Base-by-base conservation (phyloP, 495 filamentous ascomycete genomes). In the Venustampulla echinocandica region DNA sequence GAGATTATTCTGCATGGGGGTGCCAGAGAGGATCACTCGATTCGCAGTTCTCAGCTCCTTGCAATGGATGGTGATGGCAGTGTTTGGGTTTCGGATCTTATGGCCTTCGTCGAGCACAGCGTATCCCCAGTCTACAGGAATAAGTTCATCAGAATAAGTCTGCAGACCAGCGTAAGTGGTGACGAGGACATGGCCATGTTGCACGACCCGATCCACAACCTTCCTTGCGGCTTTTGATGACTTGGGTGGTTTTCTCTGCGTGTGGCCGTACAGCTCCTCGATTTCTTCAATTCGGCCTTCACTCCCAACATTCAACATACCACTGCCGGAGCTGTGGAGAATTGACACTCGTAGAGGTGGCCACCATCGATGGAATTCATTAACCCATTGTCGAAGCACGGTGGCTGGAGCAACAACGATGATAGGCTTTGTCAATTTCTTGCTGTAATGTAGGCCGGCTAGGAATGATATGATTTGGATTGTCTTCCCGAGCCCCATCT, bases 351-450 rank as follows among this genome's bases (percentile, higher is more conserved):
- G 80, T 21, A 98, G 72, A 15, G 92, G 81, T 13, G 92, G 92
- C 92, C 92, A 97, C 92, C 92, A 98, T 19, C 81, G 77, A 62
- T 97, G 92, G 54, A 98, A 96, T 57, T 98, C 92, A 49, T 93
- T 92, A 9, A 95, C 92, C 92, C 92, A 98, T 59, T 97, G 90
- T 48, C 84, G 85, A 68, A 98, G 78, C 10, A 97, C 84, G 1
- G 92, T 96, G 17, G 90, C 92, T 1, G 92, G 92, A 44, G 86
- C 87, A 10, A 96, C 87, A 21, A 98, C 75, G 49, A 98, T 81
- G 25, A 87, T 75, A 1, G 92, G 92, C 51, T 87, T 89, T 9
- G 74, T 76, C 36, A 95, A 70, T 59, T 79, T 85, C 32, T 82
- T 82, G 62, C 87, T 95, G 60, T 96, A 86, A 60, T 96, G 92